phyloP scores from a whole-genome alignment of 768 basidiomycete species.

The Chalciporus sphaerocephalus region DNA sequence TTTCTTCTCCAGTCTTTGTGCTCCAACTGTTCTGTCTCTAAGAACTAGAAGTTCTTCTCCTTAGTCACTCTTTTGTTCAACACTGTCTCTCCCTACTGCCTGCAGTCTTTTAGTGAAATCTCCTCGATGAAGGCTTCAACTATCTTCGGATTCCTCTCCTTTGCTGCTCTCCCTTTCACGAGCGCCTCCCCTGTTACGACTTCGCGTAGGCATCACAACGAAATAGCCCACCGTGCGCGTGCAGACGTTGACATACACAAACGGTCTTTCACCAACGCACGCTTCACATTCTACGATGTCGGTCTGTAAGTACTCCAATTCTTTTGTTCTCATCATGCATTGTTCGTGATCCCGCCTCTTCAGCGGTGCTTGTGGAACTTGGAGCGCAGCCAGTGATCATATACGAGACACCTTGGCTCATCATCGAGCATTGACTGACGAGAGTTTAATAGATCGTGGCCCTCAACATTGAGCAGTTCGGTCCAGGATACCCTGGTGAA shows the following conservation, averaged over 20 bases:
- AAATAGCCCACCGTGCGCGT: conserved; percentile 43
- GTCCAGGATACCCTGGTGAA: conserved; percentile 55
- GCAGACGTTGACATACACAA: conserved; percentile 34
- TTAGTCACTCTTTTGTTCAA: conserved; percentile 23
- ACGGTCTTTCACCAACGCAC: conserved; percentile 33
- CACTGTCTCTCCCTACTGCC: not conserved
- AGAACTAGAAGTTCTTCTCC: conserved; percentile 11
- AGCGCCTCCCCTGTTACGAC: conserved; percentile 21
- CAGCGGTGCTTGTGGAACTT: conserved; percentile 54
- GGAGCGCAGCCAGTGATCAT: conserved; percentile 32
- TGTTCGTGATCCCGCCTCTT: not conserved
- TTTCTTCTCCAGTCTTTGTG: conserved; percentile 4
- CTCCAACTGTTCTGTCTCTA: conserved; percentile 1
- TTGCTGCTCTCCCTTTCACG: conserved; percentile 33
- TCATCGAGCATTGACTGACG: conserved; percentile 1
- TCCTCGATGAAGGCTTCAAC: conserved; percentile 23
- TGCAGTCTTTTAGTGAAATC: not conserved
- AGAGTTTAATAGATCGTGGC: conserved; percentile 22
- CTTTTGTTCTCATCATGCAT: conserved; percentile 4
- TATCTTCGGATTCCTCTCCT: conserved; percentile 34
- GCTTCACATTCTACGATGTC: conserved; percentile 52
- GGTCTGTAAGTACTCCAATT: conserved; percentile 38
- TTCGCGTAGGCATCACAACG: conserved; percentile 37
- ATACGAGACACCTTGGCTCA: conserved; percentile 4
- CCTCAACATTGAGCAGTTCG: conserved; percentile 42